Conservation (phyloP, 768 basidiomycete species). For the Tylopilus sp. region DNA sequence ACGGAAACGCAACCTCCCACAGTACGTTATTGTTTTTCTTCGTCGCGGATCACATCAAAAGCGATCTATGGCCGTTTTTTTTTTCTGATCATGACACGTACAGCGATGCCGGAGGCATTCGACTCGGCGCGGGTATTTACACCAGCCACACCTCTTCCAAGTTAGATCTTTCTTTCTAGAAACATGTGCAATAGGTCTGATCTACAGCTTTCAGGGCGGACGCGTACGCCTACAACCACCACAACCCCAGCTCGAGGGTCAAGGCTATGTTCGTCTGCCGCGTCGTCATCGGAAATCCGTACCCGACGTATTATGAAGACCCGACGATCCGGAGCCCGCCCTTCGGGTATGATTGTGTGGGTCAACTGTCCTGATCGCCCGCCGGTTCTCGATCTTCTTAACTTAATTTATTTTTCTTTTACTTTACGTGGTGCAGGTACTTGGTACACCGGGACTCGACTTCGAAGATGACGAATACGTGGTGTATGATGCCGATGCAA, state of each 20-base stretch:
- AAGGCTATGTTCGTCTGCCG: slow-evolving; percentile 25
- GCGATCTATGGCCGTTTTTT: background rate
- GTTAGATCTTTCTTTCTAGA: slow-evolving; percentile 5
- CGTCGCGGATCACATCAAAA: background rate
- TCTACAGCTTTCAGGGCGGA: slow-evolving; percentile 12
- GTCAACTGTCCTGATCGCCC: background rate
- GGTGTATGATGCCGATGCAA: slow-evolving; percentile 23
- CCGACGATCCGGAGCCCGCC: slow-evolving; percentile 14
- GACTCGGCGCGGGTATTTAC: slow-evolving; percentile 27
- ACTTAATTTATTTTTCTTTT: background rate
- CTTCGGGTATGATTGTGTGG: slow-evolving; percentile 19
- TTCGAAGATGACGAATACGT: slow-evolving; percentile 25
- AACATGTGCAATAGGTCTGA: background rate
- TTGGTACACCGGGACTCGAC: slow-evolving; percentile 5
- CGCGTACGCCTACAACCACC: slow-evolving; percentile 12
- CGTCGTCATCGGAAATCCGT: slow-evolving; percentile 17
- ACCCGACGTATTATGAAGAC: slow-evolving; percentile 5
- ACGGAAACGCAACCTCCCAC: slow-evolving; percentile 14
- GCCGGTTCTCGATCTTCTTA: background rate
- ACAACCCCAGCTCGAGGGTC: slow-evolving; percentile 7
- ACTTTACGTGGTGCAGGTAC: slow-evolving; percentile 6
- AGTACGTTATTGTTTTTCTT: slow-evolving; percentile 10
- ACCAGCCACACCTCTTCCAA: slow-evolving; percentile 22
- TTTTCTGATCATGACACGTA: slow-evolving; percentile 3
- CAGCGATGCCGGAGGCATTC: slow-evolving; percentile 17